phyloP scores from a whole-genome alignment of 2,329 filamentous ascomycete species.

The Ophiostoma perfectum region DNA sequence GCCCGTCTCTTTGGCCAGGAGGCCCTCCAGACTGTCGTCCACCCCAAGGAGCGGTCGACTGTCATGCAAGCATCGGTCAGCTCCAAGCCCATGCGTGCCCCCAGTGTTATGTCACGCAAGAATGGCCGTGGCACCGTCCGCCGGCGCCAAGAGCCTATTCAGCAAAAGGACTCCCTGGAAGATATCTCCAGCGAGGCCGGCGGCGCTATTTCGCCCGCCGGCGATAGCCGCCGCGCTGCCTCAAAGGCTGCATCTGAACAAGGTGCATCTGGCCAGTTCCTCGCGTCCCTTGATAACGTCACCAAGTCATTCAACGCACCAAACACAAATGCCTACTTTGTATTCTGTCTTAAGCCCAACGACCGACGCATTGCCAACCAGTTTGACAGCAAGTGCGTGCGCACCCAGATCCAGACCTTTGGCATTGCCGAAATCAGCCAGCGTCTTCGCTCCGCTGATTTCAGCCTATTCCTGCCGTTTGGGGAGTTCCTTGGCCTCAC shows the following conservation, averaged over 20 bases:
- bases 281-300: conserved; percentile 83
- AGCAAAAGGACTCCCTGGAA: conserved; percentile 40
- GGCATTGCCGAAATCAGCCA: conserved; percentile 97
- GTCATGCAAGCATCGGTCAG: conserved; percentile 96
- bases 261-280: conserved; percentile 86
- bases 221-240: conserved; percentile 34
- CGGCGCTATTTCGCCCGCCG: conserved; percentile 26
- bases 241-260: conserved; percentile 51
- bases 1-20: conserved; percentile 92
- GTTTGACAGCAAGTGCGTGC: conserved; percentile 97
- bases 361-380: conserved; percentile 96
- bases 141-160: conserved; percentile 33
- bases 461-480: conserved; percentile 92
- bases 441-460: conserved; percentile 84
- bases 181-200: conserved; percentile 42
- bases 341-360: conserved; percentile 96
- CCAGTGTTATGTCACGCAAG: conserved; percentile 84
- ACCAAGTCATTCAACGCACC: conserved; percentile 76
- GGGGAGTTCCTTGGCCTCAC: conserved; percentile 88
- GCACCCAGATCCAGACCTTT: conserved; percentile 88
- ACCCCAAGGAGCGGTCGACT: conserved; percentile 81
- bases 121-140: conserved; percentile 30
- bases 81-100: conserved; percentile 87
- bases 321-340: conserved; percentile 88
- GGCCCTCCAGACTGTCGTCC: conserved; percentile 83